A percentile compares a stretch with the other conserved stretches of the same genome.
Evolutionary conservation across 768 basidiomycete species (phyloP).

Genomic region (Calocera cornea): DNA sequence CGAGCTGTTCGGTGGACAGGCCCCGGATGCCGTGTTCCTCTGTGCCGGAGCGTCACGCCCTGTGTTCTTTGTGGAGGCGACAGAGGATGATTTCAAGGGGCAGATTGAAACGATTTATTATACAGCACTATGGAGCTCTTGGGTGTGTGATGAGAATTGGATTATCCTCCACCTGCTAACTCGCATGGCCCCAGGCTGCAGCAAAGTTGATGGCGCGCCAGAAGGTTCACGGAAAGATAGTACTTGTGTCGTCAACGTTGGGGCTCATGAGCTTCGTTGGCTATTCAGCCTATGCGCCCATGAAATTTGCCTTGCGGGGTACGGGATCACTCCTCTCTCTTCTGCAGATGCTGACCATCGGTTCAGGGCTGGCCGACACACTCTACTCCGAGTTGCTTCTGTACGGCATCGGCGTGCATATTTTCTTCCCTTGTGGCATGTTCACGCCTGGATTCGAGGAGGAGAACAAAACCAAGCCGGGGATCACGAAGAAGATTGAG

Average conservation of each 20-base stretch:
- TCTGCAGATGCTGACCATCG: not conserved
- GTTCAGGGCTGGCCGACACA: constrained; percentile 64
- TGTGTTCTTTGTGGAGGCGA: constrained; percentile 59
- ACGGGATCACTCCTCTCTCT: constrained; percentile 9
- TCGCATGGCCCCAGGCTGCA: constrained; percentile 37
- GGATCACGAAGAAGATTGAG: constrained; percentile 62
- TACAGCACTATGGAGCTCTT: constrained; percentile 39
- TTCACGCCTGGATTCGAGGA: constrained; percentile 58
- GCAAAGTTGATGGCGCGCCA: constrained; percentile 48
- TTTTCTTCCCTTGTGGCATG: constrained; percentile 76
- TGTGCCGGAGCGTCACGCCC: constrained; percentile 68
- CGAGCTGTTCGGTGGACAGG: constrained; percentile 37
- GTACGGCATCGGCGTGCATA: constrained; percentile 64
- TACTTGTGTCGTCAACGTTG: constrained; percentile 61
- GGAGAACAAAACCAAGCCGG: constrained; percentile 67
- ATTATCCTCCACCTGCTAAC: not conserved
- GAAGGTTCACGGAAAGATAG: constrained; percentile 50
- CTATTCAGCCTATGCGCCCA: constrained; percentile 66
- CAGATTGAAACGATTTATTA: constrained; percentile 47
- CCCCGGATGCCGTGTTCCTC: constrained; percentile 63
- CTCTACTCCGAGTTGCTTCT: constrained; percentile 66
- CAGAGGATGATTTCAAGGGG: constrained; percentile 40
- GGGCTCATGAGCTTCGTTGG: constrained; percentile 67
- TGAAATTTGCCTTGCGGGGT: constrained; percentile 80
- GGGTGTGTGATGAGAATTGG: constrained; percentile 31